phyloP scores from a whole-genome alignment of 1,284 basidiomycete species.

The Sporisorium exsertum region DNA sequence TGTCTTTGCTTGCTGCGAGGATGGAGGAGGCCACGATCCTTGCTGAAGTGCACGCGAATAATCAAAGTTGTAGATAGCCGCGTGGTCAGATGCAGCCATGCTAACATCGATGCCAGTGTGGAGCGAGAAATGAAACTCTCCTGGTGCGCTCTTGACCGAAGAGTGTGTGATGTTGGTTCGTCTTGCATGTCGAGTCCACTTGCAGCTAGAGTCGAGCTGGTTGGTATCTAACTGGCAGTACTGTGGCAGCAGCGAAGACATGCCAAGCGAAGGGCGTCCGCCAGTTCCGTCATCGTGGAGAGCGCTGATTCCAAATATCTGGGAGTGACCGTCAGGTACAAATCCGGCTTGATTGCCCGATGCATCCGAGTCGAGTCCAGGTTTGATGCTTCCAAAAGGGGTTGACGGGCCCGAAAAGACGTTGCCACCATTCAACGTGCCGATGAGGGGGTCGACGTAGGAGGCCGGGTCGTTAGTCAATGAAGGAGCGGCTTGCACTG shows the following conservation, averaged over 20 bases:
- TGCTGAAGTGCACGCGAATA: slow-evolving; percentile 12
- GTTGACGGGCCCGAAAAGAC: slow-evolving; percentile 38
- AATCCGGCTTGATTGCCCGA: slow-evolving; percentile 40
- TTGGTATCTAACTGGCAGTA: slow-evolving; percentile 34
- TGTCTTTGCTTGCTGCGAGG: background rate
- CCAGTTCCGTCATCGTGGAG: slow-evolving; percentile 47
- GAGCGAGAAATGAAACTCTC: slow-evolving; percentile 20
- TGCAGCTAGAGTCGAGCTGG: slow-evolving; percentile 25
- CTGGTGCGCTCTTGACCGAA: slow-evolving; percentile 14
- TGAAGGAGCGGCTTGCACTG: background rate
- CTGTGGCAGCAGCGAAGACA: slow-evolving; percentile 39
- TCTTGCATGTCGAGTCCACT: slow-evolving; percentile 20
- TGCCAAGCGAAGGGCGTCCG: slow-evolving; percentile 28
- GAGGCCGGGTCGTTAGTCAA: slow-evolving; percentile 17
- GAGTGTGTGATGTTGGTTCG: slow-evolving; percentile 8
- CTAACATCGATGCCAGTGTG: slow-evolving; percentile 14
- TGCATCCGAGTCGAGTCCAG: slow-evolving; percentile 32
- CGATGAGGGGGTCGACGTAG: slow-evolving; percentile 36
- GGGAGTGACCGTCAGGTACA: slow-evolving; percentile 24
- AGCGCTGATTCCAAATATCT: slow-evolving; percentile 34
- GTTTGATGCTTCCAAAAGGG: slow-evolving; percentile 45
- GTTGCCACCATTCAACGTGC: slow-evolving; percentile 42
- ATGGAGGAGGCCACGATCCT: slow-evolving; percentile 10
- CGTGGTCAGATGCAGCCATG: slow-evolving; percentile 28
- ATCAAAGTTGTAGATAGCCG: slow-evolving; percentile 34